Evolutionary conservation across 257 asterid species (phyloP), one percentile per base, ranked within the genome.

Genomic region (Solanum bukasovii): DNA sequence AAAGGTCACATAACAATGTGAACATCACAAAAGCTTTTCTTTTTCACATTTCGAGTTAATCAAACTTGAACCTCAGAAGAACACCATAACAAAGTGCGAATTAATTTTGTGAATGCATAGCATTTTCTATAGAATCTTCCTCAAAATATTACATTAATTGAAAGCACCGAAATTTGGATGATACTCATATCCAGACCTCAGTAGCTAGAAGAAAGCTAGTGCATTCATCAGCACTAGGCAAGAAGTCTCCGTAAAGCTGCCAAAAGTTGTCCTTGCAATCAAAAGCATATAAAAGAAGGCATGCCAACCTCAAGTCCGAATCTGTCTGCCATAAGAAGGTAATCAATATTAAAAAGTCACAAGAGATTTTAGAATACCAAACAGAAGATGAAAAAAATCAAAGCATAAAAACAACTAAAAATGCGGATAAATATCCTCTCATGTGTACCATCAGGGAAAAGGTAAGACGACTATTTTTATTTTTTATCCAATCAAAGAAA

Each of bases 201-300:
- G 94, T 93, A 86, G 99, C 99, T 27, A 95, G 97, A 94, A 97
- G 98, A 84, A 96, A 93, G 94, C 96, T 97, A 84, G 96, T 92
- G 90, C 98, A 95, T 89, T 97, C 99, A 88, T 94, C 98, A 65
- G 94, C 93, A 90, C 93, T 88, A 75, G 99, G 99, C 90, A 96
- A 94, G 90, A 96, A 97, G 92, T 97, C 99, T 84, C 99, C 98
- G 90, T 96, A 97, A 67, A 97, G 93, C 93, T 94, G 98, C 99
- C 98, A 97, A 92, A 97, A 97, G 87, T 95, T 97, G 87, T 93
- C 98, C 89, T 93, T 94, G 98, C 98, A 94, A 94, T 97, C 99
- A 90, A 97, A 93, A 61, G 99, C 94, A 42, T 94, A 92, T 84
- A 97, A 84, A 35, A 97, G 96, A 88, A 96, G 96, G 89, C 99